Evolutionary conservation across 129 eudicot species (phyloP).

Genomic region (Rutidosis leptorrhynchoides): DNA sequence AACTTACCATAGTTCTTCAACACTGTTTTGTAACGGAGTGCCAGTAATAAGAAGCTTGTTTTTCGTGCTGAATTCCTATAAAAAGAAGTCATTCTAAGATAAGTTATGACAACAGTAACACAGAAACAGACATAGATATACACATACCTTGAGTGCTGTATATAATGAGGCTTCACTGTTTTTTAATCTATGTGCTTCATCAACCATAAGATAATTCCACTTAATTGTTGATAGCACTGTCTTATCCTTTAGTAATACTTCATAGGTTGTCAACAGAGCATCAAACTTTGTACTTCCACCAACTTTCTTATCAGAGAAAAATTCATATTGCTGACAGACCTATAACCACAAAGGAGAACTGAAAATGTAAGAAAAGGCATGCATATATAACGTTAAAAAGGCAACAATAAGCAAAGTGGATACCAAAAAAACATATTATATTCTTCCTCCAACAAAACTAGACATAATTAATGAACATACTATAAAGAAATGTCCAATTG

Average conservation of each 20-base stretch:
- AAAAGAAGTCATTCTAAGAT: slow-evolving; percentile 11
- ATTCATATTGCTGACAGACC: slow-evolving; percentile 98
- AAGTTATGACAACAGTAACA: slow-evolving; percentile 9
- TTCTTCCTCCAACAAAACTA: background rate
- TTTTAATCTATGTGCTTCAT: slow-evolving; percentile 98
- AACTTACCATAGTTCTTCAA: slow-evolving; percentile 93
- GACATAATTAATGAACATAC: background rate
- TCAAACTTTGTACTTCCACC: slow-evolving; percentile 76
- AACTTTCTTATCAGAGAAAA: slow-evolving; percentile 65
- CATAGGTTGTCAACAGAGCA: slow-evolving; percentile 89
- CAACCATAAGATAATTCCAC: slow-evolving; percentile 99
- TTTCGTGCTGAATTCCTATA: slow-evolving; percentile 94
- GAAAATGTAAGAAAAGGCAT: background rate
- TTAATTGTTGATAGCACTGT: slow-evolving; percentile 81
- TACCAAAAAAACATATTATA: background rate
- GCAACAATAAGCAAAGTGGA: background rate
- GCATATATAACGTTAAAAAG: background rate
- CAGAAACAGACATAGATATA: slow-evolving; percentile 1
- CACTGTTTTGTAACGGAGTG: slow-evolving; percentile 97
- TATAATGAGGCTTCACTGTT: slow-evolving; percentile 97
- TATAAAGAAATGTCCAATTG: background rate
- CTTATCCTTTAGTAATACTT: slow-evolving; percentile 91
- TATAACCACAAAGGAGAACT: slow-evolving; percentile 29
- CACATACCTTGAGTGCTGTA: slow-evolving; percentile 68
- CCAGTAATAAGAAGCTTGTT: slow-evolving; percentile 98